phyloP scores from a whole-genome alignment of 2,329 filamentous ascomycete genomes.

The Dactylella cylindrospora region DNA sequence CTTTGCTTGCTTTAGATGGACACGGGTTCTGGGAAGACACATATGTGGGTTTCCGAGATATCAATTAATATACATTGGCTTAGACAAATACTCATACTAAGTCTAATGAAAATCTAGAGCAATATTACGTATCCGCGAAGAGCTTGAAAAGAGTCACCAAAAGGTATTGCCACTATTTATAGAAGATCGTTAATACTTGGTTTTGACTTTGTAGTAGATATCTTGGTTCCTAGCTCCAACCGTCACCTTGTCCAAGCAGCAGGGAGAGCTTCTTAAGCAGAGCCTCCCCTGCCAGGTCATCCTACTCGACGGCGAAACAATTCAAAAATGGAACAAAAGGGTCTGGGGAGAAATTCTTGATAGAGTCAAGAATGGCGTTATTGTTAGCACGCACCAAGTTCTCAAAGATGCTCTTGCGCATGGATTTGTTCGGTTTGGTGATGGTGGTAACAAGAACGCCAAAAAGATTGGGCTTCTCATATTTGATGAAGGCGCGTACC shows the following conservation, averaged over 20 bases:
- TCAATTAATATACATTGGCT: not conserved
- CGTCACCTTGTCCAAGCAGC: slow-evolving; percentile 67
- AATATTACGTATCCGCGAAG: not conserved
- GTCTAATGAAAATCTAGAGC: too few species aligned
- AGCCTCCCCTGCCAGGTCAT: slow-evolving; percentile 64
- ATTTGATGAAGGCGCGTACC: slow-evolving; percentile 73
- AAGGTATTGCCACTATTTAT: slow-evolving; percentile 15
- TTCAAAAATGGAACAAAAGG: slow-evolving; percentile 70
- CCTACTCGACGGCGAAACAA: slow-evolving; percentile 67
- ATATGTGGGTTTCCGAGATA: slow-evolving; percentile 63
- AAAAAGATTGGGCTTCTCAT: slow-evolving; percentile 70
- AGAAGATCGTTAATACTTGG: slow-evolving; percentile 61
- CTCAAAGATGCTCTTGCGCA: not conserved
- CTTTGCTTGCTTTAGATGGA: slow-evolving; percentile 65
- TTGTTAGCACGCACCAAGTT: slow-evolving; percentile 73
- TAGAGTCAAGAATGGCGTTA: slow-evolving; percentile 58
- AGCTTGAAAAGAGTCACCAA: not conserved
- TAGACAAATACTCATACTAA: not conserved
- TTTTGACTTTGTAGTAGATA: slow-evolving; percentile 58
- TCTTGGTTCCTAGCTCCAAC: slow-evolving; percentile 76
- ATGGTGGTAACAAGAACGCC: slow-evolving; percentile 69
- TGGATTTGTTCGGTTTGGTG: slow-evolving; percentile 65
- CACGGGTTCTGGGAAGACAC: slow-evolving; percentile 76
- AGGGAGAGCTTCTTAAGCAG: slow-evolving; percentile 61
- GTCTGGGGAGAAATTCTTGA: slow-evolving; percentile 68